Percentiles rank a stretch among this genome's conserved stretches.
Evolutionary conservation across 306 rosid genomes (phyloP).

Genomic region (Medicago arabica): DNA sequence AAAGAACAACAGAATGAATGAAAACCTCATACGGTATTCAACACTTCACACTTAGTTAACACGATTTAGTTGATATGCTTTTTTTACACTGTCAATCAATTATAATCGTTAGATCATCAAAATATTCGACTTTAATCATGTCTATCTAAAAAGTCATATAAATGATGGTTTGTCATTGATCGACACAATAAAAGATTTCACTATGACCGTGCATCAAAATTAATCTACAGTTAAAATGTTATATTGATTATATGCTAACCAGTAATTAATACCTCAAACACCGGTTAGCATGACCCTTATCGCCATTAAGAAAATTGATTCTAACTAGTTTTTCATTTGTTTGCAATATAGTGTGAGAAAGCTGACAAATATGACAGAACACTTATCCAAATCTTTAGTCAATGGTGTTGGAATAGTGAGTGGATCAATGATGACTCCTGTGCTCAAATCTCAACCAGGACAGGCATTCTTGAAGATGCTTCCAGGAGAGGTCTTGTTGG

Average conservation of each 20-base stretch:
- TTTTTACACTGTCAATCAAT: too few relatives aligned
- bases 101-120: background rate
- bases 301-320: slow-evolving; percentile 28
- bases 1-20: slow-evolving; percentile 47
- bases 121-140: background rate
- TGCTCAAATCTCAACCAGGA: slow-evolving; percentile 78
- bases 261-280: too few relatives aligned
- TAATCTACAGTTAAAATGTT: background rate
- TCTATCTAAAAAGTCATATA: background rate
- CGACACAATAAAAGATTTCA: background rate
- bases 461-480: slow-evolving; percentile 72
- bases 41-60: background rate
- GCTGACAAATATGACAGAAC: slow-evolving; percentile 77
- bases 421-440: slow-evolving; percentile 81
- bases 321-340: slow-evolving; percentile 7
- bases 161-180: background rate
- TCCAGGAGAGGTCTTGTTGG: slow-evolving; percentile 88
- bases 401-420: slow-evolving; percentile 81
- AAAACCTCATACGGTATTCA: slow-evolving; percentile 70
- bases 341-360: slow-evolving; percentile 63
- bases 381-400: slow-evolving; percentile 76
- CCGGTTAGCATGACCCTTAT: too few relatives aligned
- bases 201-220: background rate
- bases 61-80: too few relatives aligned
- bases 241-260: background rate